A percentile compares a stretch with the other conserved stretches of the same genome.
phyloP scores from a whole-genome alignment of 805 yeast species.

The Saccharomycopsis lassenensis region DNA sequence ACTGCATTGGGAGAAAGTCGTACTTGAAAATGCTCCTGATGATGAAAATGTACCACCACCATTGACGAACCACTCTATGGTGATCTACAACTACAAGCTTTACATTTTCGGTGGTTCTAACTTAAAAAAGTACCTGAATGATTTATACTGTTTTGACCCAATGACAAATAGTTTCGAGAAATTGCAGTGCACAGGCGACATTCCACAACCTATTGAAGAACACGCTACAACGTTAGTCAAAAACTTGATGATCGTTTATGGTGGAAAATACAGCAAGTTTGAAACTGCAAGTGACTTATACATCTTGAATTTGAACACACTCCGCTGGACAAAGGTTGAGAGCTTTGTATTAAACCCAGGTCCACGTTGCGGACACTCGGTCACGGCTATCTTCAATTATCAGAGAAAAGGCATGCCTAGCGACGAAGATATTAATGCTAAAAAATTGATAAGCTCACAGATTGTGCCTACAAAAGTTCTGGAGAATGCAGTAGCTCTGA shows the following conservation, averaged over 20 bases:
- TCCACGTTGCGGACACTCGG: conserved; percentile 83
- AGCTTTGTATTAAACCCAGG: conserved; percentile 49
- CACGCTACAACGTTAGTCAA: conserved; percentile 77
- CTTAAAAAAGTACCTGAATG: conserved; percentile 56
- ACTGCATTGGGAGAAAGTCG: conserved; percentile 73
- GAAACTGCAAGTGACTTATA: conserved; percentile 52
- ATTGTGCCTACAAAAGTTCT: conserved; percentile 8
- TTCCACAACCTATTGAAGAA: conserved; percentile 82
- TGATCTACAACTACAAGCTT: conserved; percentile 63
- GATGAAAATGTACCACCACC: conserved; percentile 52
- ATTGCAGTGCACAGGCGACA: conserved; percentile 35
- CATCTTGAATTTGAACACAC: conserved; percentile 64
- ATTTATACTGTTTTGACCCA: conserved; percentile 76
- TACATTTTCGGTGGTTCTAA: conserved; percentile 92
- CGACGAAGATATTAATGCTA: conserved; percentile 2
- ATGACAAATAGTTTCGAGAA: conserved; percentile 55
- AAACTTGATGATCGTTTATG: conserved; percentile 73
- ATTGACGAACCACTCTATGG: conserved; percentile 84
- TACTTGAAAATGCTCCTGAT: conserved; percentile 30
- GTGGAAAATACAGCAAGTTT: conserved; percentile 78
- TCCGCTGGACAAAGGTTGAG: conserved; percentile 52
- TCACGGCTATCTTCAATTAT: conserved; percentile 51
- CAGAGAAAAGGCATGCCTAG: conserved; percentile 5
- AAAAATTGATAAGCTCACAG: conserved; percentile 10
- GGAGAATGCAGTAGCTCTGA: conserved; percentile 13